These are phyloP conservation scores for Alectoria sarmentosa DNA, from an alignment of 495 filamentous ascomycete genomes.

Conservation along the genomic window DNA sequence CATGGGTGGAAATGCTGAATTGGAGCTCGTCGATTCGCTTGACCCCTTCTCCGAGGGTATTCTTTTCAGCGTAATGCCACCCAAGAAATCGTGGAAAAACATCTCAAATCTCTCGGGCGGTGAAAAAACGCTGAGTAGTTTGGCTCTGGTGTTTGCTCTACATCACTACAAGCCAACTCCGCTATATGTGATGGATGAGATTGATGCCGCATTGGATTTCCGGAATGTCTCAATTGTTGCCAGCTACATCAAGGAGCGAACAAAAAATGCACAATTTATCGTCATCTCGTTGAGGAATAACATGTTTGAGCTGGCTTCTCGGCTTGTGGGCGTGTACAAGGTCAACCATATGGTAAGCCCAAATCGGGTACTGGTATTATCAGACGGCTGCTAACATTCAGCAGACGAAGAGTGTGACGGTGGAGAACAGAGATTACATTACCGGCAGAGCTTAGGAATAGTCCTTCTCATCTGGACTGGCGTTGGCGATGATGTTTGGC, in stretches of 20 bases:
- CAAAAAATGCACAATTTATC: constrained; percentile 98
- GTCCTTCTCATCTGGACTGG: not conserved
- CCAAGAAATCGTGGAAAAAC: constrained; percentile 99
- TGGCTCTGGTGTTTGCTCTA: constrained; percentile 92
- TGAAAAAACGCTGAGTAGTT: constrained; percentile 90
- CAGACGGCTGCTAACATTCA: constrained; percentile 9
- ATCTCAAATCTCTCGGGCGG: constrained; percentile 91
- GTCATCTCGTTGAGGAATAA: constrained; percentile 98
- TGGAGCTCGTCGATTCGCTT: constrained; percentile 90
- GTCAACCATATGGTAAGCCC: constrained; percentile 90
- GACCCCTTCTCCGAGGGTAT: constrained; percentile 98
- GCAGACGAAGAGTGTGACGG: constrained; percentile 86
- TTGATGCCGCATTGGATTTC: constrained; percentile 97
- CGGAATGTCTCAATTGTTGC: constrained; percentile 97
- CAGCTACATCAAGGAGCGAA: constrained; percentile 96
- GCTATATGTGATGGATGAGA: constrained; percentile 99
- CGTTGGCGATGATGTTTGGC: not conserved
- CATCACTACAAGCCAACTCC: constrained; percentile 98
- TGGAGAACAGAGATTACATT: constrained; percentile 85
- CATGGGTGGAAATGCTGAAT: constrained; percentile 97
- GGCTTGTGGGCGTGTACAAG: constrained; percentile 95
- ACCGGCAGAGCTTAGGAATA: constrained; percentile 31
- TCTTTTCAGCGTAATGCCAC: constrained; percentile 95
- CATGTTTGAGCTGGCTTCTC: constrained; percentile 96
- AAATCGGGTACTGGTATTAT: not conserved